These are phyloP conservation scores for Teratosphaeria destructans DNA, from an alignment of 2,329 filamentous ascomycete genomes.

Conservation along the genomic window DNA sequence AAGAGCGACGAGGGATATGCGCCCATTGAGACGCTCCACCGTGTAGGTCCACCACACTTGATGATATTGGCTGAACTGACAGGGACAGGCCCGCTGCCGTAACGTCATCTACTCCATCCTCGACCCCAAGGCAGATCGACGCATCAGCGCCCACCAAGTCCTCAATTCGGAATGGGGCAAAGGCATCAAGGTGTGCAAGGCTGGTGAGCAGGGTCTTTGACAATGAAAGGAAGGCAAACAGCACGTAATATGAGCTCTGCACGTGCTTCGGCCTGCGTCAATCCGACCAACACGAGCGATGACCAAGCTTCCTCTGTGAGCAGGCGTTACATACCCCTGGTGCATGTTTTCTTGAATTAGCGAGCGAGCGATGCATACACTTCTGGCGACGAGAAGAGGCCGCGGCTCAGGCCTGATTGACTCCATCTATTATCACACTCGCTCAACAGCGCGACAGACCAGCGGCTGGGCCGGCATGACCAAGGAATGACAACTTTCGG, in stretches of 20 bases:
- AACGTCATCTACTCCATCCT: conserved; percentile 99
- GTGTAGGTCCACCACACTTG: conserved; percentile 51
- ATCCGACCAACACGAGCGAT: not conserved
- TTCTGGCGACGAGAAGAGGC: not conserved
- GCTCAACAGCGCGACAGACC: not conserved
- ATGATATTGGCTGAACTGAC: conserved; percentile 6
- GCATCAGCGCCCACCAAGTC: conserved; percentile 91
- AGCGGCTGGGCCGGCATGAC: not conserved
- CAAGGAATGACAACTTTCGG: not conserved
- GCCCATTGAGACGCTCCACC: conserved; percentile 87
- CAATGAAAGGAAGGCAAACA: not conserved
- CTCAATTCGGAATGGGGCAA: conserved; percentile 98
- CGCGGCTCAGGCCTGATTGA: not conserved
- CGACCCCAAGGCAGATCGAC: conserved; percentile 82
- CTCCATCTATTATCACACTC: not conserved
- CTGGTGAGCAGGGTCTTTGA: conserved; percentile 85
- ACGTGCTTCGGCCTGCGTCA: not conserved
- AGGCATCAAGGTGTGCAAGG: conserved; percentile 93
- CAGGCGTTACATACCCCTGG: not conserved
- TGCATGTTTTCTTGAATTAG: not conserved
- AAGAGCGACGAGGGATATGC: conserved; percentile 92
- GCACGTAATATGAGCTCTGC: not conserved
- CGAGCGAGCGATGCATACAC: not conserved
- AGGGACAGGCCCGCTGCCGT: conserved; percentile 72
- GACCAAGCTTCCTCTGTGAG: not conserved